phyloP scores from a whole-genome alignment of 140 eudicot genomes.

The Cichorium intybus region DNA sequence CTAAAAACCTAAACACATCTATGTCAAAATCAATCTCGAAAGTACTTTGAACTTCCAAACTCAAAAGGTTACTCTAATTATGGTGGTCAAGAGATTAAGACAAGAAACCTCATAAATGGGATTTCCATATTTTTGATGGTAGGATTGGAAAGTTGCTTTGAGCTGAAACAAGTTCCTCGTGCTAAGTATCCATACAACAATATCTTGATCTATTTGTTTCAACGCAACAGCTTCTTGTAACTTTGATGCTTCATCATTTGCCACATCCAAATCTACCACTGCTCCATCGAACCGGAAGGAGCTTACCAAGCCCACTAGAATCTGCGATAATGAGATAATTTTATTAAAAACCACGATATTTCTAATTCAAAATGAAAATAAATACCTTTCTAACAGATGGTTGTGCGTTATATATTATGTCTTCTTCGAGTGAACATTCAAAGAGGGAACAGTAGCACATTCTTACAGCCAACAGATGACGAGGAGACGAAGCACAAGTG shows the following conservation, averaged over 20 bases:
- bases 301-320: constrained; percentile 59
- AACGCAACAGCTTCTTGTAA: constrained; percentile 43
- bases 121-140: constrained; percentile 41
- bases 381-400: constrained; percentile 50
- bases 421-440: constrained; percentile 65
- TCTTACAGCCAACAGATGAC: constrained; percentile 61
- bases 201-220: constrained; percentile 47
- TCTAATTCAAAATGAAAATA: background rate
- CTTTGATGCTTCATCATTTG: constrained; percentile 48
- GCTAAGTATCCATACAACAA: constrained; percentile 46
- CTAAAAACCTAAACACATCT: background rate
- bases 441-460: constrained; percentile 52
- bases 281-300: constrained; percentile 63
- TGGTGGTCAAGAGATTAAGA: background rate
- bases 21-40: background rate
- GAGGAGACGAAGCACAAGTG: constrained; percentile 63
- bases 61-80: background rate
- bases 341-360: background rate
- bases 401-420: constrained; percentile 40
- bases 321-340: constrained; percentile 22
- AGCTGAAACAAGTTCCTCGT: constrained; percentile 65
- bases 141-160: constrained; percentile 49
- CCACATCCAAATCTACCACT: constrained; percentile 42
- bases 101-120: constrained; percentile 41
- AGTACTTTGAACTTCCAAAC: background rate